Evolutionary conservation across 2,329 filamentous ascomycete genomes (phyloP).

Genomic region (Diaporthe sp.): DNA sequence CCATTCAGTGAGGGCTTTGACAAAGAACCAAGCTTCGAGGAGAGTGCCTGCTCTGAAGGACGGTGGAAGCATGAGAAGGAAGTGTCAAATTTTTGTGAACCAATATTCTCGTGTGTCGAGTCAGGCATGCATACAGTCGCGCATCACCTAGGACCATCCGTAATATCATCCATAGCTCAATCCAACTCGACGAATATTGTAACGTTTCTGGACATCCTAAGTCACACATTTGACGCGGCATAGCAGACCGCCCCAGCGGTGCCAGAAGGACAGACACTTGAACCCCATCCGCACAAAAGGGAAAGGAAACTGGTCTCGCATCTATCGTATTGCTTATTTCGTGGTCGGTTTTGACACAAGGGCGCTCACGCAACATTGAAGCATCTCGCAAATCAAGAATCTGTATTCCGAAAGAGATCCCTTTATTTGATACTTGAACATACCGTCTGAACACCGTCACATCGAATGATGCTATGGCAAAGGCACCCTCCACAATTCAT

Average conservation of each 20-base stretch:
- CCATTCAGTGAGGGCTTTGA: background rate
- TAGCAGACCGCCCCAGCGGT: background rate
- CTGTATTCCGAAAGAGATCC: background rate
- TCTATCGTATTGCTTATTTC: background rate
- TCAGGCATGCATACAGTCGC: background rate
- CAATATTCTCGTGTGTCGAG: background rate
- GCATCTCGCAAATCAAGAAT: background rate
- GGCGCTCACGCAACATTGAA: background rate
- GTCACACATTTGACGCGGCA: background rate
- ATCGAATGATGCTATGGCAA: background rate
- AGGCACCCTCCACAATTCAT: background rate
- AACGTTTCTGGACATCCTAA: background rate
- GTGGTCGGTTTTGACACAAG: background rate
- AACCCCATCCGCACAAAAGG: background rate
- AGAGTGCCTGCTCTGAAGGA: background rate
- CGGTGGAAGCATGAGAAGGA: background rate
- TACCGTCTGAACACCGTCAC: background rate
- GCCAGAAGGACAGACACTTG: background rate
- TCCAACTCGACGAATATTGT: background rate
- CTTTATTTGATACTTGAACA: background rate
- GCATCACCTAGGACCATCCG: background rate
- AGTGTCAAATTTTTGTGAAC: background rate
- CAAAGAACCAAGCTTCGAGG: background rate
- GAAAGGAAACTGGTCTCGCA: background rate
- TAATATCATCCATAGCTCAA: conserved; percentile 11